phyloP scores from a whole-genome alignment of 371 early-diverging fungal species.

The Umbelopsis sp. region DNA sequence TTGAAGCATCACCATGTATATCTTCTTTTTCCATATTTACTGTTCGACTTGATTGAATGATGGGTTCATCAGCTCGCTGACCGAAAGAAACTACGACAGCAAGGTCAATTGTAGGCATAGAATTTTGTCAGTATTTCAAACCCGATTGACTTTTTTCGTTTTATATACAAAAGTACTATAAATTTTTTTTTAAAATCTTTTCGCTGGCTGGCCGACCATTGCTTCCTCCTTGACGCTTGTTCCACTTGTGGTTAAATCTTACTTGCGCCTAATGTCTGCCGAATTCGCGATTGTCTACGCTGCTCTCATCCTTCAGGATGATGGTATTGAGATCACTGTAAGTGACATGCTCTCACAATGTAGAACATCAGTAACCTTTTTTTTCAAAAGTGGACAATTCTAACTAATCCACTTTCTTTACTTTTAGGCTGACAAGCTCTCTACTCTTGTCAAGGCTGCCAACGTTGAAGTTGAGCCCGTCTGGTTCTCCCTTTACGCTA shows the following conservation, averaged over 20 bases:
- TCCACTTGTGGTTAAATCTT: conserved; percentile 19
- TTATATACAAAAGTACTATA: neutral
- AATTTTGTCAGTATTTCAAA: too few species aligned
- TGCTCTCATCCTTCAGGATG: conserved; percentile 97
- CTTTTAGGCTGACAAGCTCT: conserved; percentile 92
- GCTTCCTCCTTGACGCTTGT: conserved; percentile 19
- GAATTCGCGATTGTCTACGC: conserved; percentile 97
- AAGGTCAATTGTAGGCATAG: neutral
- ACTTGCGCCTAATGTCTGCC: conserved; percentile 54
- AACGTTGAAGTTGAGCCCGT: conserved; percentile 93
- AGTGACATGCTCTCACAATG: conserved; percentile 27
- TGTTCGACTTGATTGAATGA: neutral
- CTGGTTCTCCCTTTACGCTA: conserved; percentile 96
- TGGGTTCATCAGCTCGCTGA: neutral
- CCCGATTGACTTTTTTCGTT: too few species aligned
- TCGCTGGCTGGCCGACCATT: neutral
- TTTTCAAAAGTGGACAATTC: neutral
- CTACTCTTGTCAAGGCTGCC: conserved; percentile 89
- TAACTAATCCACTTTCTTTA: neutral
- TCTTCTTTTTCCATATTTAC: neutral
- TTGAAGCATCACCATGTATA: too few species aligned
- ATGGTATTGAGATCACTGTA: conserved; percentile 94
- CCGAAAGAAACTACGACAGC: conserved; percentile 8
- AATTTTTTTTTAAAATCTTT: neutral
- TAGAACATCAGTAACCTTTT: neutral